Base-by-base conservation (phyloP, 306 rosid species). In the Dicorynia guianensis region DNA sequence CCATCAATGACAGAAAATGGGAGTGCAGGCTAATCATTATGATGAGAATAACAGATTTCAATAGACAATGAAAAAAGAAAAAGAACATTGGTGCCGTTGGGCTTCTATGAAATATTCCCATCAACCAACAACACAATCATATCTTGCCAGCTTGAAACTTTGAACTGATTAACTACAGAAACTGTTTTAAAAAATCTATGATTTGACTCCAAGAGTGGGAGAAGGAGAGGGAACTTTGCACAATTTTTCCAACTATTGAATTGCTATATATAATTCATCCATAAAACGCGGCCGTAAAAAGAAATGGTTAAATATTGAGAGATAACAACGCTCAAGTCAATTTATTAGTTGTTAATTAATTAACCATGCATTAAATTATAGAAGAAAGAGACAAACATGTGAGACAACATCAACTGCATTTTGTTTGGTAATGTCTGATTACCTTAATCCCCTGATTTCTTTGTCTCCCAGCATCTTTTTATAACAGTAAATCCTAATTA, bases 381-480 rank as follows among this genome's bases (percentile, higher is more conserved):
- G 69, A 59, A 48, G 66, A 78, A 78, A 50, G 72, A 54, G 78
- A 38, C 68, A 33, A 59, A 35, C 59, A 33, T n/a, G 5, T 8
- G 46, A 34, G 52, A 15, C 13, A 46, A 72, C 44, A 44, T 10
- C 47, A 47, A 60, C 60, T 34, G 19, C 17, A 17, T 10, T 73
- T 38, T 61, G 30, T 49, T 61, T 73, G 47, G 5, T 34, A 15
- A 15, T 48, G 59, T 4, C 10, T 34, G 9, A 44, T 72, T 15
- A 60, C 67, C 42, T 14, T 80, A 8, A 39, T 48, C 74, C 77
- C 78, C 62, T 36, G 79, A 87, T 79, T 50, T 76, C 47, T 43
- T 36, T 84, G 85, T 84, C 88, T 65, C 57, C 85, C 57, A 4
- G 39, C 43, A 84, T 84, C 85, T 47, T 55, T 77, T 55, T 19